Evolutionary conservation across 805 yeast genomes (phyloP), one percentile per base, ranked within the genome.

Genomic region (Yamadazyma tumulicola): DNA sequence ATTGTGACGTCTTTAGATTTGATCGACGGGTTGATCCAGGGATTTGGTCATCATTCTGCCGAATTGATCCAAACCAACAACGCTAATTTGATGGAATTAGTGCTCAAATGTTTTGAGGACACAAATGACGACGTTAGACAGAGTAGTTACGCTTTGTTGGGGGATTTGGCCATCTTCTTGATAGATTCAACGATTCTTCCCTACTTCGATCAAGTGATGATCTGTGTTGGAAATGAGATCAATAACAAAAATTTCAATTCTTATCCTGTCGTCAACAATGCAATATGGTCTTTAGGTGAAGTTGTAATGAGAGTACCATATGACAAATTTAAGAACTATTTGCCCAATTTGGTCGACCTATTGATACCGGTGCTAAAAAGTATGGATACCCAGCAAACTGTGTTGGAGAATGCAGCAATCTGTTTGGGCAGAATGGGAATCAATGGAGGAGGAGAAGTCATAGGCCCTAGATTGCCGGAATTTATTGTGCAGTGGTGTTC

Each of bases 201-300:
- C 6, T 59, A 61, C 42, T 49, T 77, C 39, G 68, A 69, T 43
- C 71, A 73, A 29, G 62, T 85, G 14, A 60, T 87, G 42, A 67
- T 77, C n/a, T 71, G 78, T 39, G 78, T 88, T 42, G 79, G 83
- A 4, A 74, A 74, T 39, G 94, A 85, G 55, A 71, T 84, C 47
- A 72, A 77, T 44, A 67, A 70, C 42, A 57, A 79, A 39, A 59
- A 67, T 7, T 69, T 59, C 49, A 64, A 61, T 29, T 64, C 79
- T 2, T 69, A 64, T 40, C 77, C 91, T 0, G 87, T 84, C 2
- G 80, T 81, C 48, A 85, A 85, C 59, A 93, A 93, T 57, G 93
- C 97, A 1, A 79, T 86, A 32, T 93, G 98, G 98, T 77, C 96
- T 2, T 62, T 85, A 10, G 97, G 98, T 28, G 95, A 93, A 55